phyloP scores from a whole-genome alignment of 2,329 filamentous ascomycete genomes.

The Aspergillus brasiliensis region DNA sequence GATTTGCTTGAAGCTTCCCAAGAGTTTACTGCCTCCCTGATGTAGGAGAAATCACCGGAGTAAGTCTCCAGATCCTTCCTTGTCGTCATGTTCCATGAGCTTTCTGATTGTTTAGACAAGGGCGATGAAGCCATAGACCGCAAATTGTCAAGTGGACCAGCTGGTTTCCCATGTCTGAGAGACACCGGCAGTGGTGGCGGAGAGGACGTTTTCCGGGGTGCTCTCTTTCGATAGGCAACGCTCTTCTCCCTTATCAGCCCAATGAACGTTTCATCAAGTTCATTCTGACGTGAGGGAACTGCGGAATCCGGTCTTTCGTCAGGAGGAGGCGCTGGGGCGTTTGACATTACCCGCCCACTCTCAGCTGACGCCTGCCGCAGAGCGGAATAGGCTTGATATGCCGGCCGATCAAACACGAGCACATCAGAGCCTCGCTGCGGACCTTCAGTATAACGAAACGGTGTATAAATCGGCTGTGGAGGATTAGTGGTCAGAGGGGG shows the following conservation, averaged over 20 bases:
- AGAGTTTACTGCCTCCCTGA: constrained; percentile 41
- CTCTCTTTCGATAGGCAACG: constrained; percentile 38
- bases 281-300: constrained; percentile 27
- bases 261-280: constrained; percentile 50
- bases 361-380: constrained; percentile 48
- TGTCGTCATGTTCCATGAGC: constrained; percentile 35
- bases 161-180: constrained; percentile 33
- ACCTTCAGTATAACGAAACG: constrained; percentile 48
- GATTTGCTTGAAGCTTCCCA: constrained; percentile 52
- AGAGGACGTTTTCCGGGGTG: constrained; percentile 28
- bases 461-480: constrained; percentile 46
- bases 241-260: constrained; percentile 51
- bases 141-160: constrained; percentile 35
- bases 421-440: constrained; percentile 45
- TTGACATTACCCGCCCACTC: constrained; percentile 47
- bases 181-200: constrained; percentile 34
- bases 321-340: constrained; percentile 27
- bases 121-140: constrained; percentile 38
- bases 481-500: constrained; percentile 40
- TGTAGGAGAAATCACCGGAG: constrained; percentile 47
- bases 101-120: constrained; percentile 36
- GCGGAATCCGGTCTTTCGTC: constrained; percentile 21
- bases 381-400: constrained; percentile 51
- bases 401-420: constrained; percentile 42
- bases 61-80: constrained; percentile 38